phyloP scores from a whole-genome alignment of 345 rosid species.

The Melaleuca alternifolia region DNA sequence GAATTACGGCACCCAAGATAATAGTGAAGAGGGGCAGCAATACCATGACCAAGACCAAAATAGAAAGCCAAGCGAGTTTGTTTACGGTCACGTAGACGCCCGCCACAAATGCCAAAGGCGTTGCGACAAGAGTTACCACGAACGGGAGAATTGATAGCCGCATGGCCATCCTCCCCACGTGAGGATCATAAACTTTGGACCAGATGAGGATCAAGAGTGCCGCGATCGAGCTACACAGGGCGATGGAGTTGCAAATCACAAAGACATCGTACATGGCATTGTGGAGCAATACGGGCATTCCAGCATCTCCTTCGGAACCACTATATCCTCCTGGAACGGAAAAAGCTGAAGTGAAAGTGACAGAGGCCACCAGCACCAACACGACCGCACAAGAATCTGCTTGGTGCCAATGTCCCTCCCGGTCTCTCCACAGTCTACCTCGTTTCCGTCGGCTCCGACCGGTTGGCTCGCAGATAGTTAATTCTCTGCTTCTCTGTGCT shows the following conservation, averaged over 20 bases:
- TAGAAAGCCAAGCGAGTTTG: background rate
- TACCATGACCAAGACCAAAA: rapidly evolving
- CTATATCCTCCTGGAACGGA: background rate
- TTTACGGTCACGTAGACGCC: background rate
- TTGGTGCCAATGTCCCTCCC: rapidly evolving
- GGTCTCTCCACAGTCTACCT: too few species aligned
- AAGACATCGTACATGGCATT: background rate
- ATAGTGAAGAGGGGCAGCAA: background rate
- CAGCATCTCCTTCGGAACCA: background rate
- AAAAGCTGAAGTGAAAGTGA: background rate
- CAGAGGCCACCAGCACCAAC: background rate
- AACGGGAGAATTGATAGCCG: rapidly evolving
- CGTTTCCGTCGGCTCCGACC: background rate
- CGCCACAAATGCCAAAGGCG: background rate
- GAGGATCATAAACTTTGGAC: rapidly evolving
- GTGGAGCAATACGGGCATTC: background rate
- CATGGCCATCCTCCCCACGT: rapidly evolving
- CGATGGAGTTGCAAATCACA: background rate
- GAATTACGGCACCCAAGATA: too few species aligned
- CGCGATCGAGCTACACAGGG: background rate
- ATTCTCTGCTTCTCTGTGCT: background rate
- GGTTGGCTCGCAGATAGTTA: background rate
- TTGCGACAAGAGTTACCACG: background rate
- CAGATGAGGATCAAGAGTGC: background rate
- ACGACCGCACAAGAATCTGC: rapidly evolving